Evolutionary conservation across 129 eudicot genomes (phyloP).

Genomic region (Erigeron canadensis): DNA sequence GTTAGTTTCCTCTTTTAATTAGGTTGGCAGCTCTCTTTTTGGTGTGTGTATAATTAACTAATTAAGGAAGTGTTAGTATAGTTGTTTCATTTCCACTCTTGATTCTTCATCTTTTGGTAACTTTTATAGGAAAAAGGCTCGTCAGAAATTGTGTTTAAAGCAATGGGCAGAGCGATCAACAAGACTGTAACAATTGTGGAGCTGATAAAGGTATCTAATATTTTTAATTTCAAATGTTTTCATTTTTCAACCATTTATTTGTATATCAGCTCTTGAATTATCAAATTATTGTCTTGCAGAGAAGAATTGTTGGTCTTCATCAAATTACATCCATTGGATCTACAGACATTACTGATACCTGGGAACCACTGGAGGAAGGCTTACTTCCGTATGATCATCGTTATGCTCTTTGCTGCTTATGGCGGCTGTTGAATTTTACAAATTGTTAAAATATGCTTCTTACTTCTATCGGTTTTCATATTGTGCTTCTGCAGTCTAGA

Average conservation of each 20-base stretch:
- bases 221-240: neutral
- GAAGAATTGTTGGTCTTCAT: slow-evolving; percentile 90
- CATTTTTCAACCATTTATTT: neutral
- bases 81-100: neutral
- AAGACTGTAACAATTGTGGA: slow-evolving; percentile 91
- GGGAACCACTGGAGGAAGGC: slow-evolving; percentile 98
- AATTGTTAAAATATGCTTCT: neutral
- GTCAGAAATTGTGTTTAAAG: slow-evolving; percentile 79
- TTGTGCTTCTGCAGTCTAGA: slow-evolving; percentile 50
- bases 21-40: neutral
- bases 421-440: neutral
- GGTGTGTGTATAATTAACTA: neutral
- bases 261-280: slow-evolving; percentile 3
- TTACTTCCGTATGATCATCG: slow-evolving; percentile 74
- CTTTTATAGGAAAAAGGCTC: slow-evolving; percentile 71
- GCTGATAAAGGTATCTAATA: slow-evolving; percentile 64
- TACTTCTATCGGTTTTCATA: neutral
- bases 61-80: neutral
- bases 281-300: slow-evolving; percentile 33
- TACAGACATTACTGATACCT: slow-evolving; percentile 80
- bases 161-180: slow-evolving; percentile 97
- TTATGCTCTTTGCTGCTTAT: neutral
- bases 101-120: neutral
- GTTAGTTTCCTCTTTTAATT: too few relatives aligned
- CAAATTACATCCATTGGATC: slow-evolving; percentile 83